Base-by-base conservation (phyloP, 441 rosid species). In the Rhodomyrtus psidioides region DNA sequence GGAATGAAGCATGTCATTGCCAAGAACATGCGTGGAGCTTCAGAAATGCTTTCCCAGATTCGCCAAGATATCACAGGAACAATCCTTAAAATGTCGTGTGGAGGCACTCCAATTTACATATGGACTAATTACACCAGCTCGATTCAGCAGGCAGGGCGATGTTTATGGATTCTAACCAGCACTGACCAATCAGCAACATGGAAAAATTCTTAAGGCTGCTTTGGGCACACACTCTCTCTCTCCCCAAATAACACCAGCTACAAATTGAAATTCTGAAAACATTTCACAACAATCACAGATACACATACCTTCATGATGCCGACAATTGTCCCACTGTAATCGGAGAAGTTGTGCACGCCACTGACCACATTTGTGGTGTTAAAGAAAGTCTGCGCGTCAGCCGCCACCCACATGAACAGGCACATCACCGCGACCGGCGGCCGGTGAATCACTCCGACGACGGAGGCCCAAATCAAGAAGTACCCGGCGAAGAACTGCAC, bases 391-490 rank as follows among this genome's bases (percentile, higher is more conserved):
- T 97, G 99, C 19, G 94, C 91, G 14, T 95, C 98, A 4, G 98
- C 93, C 12, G 96, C 98, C 86, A 92, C 0, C 83, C 91, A 89
- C 91, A 94, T 93, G 84, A 95, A 95, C 9, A 95, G 51, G 83
- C 99, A 97, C 97, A 95, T 95, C 85, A 89, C 24, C 54, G 94
- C 85, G 89, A 94, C 95, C 79, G 99, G 95, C 2, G 95, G 98
- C 83, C 86, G 92, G 27, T 85, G 58, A 81, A 97, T 91, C 65
- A 95, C 23, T 17, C 99, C 99, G 7, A 91, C 92, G 55, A 95
- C 98, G 23, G 97, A 88, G 7, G 96, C 96, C 99, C 98, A 94
- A 23, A 95, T 94, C 54, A 93, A 84, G 88, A 94, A 95, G 83
- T 93, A 95, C 57, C 99, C 99, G 6, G 85, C 70, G 84, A 95